Conservation (phyloP, 2,329 filamentous ascomycete species). For the Penicillium nordicum region DNA sequence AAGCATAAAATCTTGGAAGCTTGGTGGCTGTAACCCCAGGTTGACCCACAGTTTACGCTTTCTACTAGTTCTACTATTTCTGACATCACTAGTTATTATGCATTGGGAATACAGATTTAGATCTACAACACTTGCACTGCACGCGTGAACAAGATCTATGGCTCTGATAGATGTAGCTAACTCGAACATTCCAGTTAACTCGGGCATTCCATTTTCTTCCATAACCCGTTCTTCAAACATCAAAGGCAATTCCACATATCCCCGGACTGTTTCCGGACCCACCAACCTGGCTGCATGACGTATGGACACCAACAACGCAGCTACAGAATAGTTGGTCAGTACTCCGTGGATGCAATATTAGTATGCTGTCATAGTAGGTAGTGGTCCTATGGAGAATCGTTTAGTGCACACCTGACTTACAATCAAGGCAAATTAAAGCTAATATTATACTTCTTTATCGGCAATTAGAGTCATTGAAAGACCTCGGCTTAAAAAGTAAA, state of each 20-base stretch:
- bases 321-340: background rate
- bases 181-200: background rate
- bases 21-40: background rate
- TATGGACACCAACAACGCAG: background rate
- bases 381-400: too few relatives aligned
- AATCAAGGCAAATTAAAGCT: background rate
- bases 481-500: too few relatives aligned
- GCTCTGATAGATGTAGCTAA: background rate
- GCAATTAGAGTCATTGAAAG: background rate
- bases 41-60: background rate
- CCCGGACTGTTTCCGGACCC: background rate
- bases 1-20: background rate
- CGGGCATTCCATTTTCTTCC: background rate
- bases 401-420: background rate
- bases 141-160: background rate
- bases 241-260: background rate
- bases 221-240: background rate
- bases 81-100: background rate
- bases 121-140: background rate
- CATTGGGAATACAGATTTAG: background rate
- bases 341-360: background rate
- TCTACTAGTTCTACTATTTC: background rate
- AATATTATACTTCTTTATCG: background rate
- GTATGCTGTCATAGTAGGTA: too few relatives aligned
- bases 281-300: background rate